Base-by-base conservation (phyloP, 2,329 filamentous ascomycete species). In the Xylariaceae sp. region DNA sequence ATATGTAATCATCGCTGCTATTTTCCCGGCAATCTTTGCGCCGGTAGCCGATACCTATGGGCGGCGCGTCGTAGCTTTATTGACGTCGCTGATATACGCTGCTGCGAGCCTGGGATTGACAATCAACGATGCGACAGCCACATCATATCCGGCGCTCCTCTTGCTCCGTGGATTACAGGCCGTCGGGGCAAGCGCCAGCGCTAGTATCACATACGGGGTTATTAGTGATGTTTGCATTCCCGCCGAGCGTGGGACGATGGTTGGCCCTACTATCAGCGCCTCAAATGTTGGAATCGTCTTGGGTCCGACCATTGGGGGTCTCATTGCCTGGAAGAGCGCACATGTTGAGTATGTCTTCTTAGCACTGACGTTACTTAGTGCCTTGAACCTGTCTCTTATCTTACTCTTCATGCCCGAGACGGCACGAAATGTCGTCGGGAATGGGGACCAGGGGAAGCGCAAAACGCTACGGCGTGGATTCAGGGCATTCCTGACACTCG, bases 371-470 rank as follows among this genome's bases (percentile, higher is more conserved):
- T 31, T 44, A 14, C 42, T 52, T 16, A 40, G 44, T n/a, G 45
- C 31, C 4, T 28, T 40, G 28, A 48, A 42, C 3, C 12, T 48
- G 38, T 10, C 43, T 1, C 19, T 38, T 28, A 17, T 52, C 3
- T 28, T 36, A n/a, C 1, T 40, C 14, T 45, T 34, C 39, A 39
- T 52, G 19, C 50, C 50, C 7, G 50, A 52, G 45, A 52, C 50
- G 7, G 50, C 50, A 9, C 40, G 50, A 3, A 38, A 22, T 2
- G 45, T 48, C 4, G 44, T 52, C 9, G 50, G 50, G 6, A 48
- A 44, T 13, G 50, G 50, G 1, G 17, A 36, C 1, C 19, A 48
- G 5, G 45, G 50, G 16, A 45, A 52, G 33, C 19, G 44, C 13
- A 17, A 18, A 31, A 31, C 17, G 31, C 1, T 6, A 16, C 2